Conservation (phyloP, 2,329 filamentous ascomycete species). For the Celoporthe dispersa region DNA sequence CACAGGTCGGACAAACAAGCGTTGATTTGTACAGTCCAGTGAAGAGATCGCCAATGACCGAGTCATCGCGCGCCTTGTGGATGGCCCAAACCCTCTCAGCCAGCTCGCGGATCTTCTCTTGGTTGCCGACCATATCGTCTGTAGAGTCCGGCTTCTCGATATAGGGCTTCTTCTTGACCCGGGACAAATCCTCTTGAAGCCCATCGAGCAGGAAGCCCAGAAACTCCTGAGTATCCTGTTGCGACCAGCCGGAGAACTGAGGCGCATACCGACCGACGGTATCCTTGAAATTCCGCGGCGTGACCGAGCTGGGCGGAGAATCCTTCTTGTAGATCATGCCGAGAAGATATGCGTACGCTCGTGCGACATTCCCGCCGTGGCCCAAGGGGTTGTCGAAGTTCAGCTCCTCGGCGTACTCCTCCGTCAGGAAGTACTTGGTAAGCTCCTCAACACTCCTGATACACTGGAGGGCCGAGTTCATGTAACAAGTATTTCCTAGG, state of each 20-base stretch:
- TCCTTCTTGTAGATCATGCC: constrained; percentile 75
- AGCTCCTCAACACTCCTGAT: constrained; percentile 92
- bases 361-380: constrained; percentile 85
- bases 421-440: constrained; percentile 84
- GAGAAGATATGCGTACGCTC: constrained; percentile 77
- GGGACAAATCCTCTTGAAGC: constrained; percentile 91
- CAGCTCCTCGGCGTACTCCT: constrained; percentile 77
- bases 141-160: constrained; percentile 98
- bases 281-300: constrained; percentile 81
- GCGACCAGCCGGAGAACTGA: constrained; percentile 90
- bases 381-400: constrained; percentile 86
- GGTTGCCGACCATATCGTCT: constrained; percentile 89
- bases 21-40: constrained; percentile 99
- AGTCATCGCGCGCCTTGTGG: constrained; percentile 90
- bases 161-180: constrained; percentile 94
- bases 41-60: constrained; percentile 92
- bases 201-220: constrained; percentile 93
- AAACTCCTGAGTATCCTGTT: constrained; percentile 98
- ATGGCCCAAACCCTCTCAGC: constrained; percentile 90
- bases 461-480: constrained; percentile 97
- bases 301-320: constrained; percentile 67
- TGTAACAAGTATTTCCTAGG: constrained; percentile 97
- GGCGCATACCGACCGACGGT: constrained; percentile 80
- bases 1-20: constrained; percentile 85
- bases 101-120: constrained; percentile 78